Conservation (phyloP, 805 yeast genomes). For the Candida suzukii region DNA sequence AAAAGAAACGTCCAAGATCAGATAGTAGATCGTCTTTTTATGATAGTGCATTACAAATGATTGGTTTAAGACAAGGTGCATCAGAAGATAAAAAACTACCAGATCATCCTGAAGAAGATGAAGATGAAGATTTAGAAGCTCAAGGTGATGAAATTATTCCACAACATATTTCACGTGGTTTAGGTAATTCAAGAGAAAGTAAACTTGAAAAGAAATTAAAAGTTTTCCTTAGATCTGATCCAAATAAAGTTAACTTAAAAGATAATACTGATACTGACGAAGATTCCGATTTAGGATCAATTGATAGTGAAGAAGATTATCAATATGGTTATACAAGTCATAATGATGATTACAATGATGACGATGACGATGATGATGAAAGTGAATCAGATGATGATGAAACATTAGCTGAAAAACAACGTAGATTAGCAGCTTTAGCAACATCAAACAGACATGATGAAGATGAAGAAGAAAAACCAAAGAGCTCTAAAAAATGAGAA, state of each 20-base stretch:
- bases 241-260: slow-evolving; percentile 10
- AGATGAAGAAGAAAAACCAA: slow-evolving; percentile 28
- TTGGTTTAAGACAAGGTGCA: slow-evolving; percentile 16
- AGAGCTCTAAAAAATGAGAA: slow-evolving; percentile 2
- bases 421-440: slow-evolving; percentile 23
- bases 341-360: slow-evolving; percentile 19
- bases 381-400: slow-evolving; percentile 4
- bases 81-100: not conserved
- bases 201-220: slow-evolving; percentile 20
- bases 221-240: slow-evolving; percentile 17
- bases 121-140: slow-evolving; percentile 14
- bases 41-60: slow-evolving; percentile 14
- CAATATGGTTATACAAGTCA: slow-evolving; percentile 12
- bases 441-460: slow-evolving; percentile 24
- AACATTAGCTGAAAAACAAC: slow-evolving; percentile 14
- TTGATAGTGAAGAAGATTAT: slow-evolving; percentile 5
- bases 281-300: slow-evolving; percentile 9
- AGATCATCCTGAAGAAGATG: slow-evolving; percentile 1
- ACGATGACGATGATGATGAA: slow-evolving; percentile 12
- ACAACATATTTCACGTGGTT: slow-evolving; percentile 1
- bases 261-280: slow-evolving; percentile 6
- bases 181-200: slow-evolving; percentile 4
- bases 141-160: slow-evolving; percentile 16
- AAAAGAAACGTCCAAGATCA: slow-evolving; percentile 16
- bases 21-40: slow-evolving; percentile 1